Conservation (phyloP, 768 basidiomycete genomes). For the Kwoniella dendrophila region DNA sequence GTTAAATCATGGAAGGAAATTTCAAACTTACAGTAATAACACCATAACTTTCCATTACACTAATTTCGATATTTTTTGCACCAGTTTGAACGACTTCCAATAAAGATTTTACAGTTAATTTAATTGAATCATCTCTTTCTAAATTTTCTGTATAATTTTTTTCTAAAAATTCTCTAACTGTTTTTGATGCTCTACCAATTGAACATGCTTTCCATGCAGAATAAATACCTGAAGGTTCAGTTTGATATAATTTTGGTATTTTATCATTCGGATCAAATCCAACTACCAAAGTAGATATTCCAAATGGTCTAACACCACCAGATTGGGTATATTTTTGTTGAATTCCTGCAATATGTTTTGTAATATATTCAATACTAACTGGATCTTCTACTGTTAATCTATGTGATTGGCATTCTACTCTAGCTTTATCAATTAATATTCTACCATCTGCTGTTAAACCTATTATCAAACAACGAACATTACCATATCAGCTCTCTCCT, state of each 20-base stretch:
- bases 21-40: slow-evolving; percentile 73
- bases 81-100: slow-evolving; percentile 98
- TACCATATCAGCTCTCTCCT: no score
- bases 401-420: slow-evolving; percentile 96
- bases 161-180: slow-evolving; percentile 96
- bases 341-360: slow-evolving; percentile 95
- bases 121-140: slow-evolving; percentile 84
- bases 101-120: slow-evolving; percentile 90
- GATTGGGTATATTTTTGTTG: slow-evolving; percentile 99
- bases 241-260: slow-evolving; percentile 87
- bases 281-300: slow-evolving; percentile 93
- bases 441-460: slow-evolving; percentile 97
- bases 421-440: slow-evolving; percentile 95
- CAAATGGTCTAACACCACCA: slow-evolving; percentile 96
- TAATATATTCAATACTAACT: slow-evolving; percentile 97
- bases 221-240: slow-evolving; percentile 97
- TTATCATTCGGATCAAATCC: slow-evolving; percentile 94
- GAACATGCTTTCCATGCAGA: slow-evolving; percentile 99
- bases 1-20: background rate
- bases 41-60: slow-evolving; percentile 93
- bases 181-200: slow-evolving; percentile 96
- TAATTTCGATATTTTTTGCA: slow-evolving; percentile 99
- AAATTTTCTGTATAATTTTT: slow-evolving; percentile 95
- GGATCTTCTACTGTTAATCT: slow-evolving; percentile 97
- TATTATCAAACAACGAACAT: slow-evolving; percentile 50